Base-by-base conservation (phyloP, 495 filamentous ascomycete genomes). In the Podospora tetraspora region DNA sequence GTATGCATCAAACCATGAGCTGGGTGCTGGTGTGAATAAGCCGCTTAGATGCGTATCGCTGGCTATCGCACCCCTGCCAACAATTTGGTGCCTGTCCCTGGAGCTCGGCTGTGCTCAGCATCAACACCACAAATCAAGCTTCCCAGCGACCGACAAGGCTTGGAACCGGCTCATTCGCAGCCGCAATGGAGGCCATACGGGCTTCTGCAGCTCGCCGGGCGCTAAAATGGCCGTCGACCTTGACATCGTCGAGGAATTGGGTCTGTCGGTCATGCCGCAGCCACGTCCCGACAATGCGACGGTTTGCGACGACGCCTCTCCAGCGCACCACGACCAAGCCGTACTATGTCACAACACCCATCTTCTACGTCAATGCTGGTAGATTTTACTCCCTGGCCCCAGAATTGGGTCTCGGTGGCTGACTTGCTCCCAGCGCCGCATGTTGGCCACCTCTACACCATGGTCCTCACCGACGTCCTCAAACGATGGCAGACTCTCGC, bases 321-420 rank as follows among this genome's bases (percentile, higher is more conserved):
- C 43, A 32, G 57, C 16, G 52, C 13, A 22, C 71, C 19, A 30
- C 23, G 29, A 80, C 84, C 70, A 98, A 99, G 82, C 94, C 96
- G 6, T 97, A 90, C 84, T 98, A 97, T 85, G 84, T 97, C 72
- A 98, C 95, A 3, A 93, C 92, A 8, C 95, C 95, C 8, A 99
- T 99, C 61, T 99, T 98, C 83, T 99, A 99, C 76, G 96, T 98
- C 78, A 99, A 99, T 85, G 92, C 94, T 24, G 89, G 93, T 96
- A 84, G 71, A 82, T 68, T 66, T 2, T n/a, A 25, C 13, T 29
- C 3, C 21, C 6, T 27, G 57, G 57, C 2, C 57, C 29, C 57
- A 21, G 21, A 30, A n/a, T 16, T 24, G 21, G 27, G 22, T 13
- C 16, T 16, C 57, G 32, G 29, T 16, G 63, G 63, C 69, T 79